Evolutionary conservation across 1,284 basidiomycete species (phyloP), one percentile per base, ranked within the genome.

Genomic region (Irpex sp.): DNA sequence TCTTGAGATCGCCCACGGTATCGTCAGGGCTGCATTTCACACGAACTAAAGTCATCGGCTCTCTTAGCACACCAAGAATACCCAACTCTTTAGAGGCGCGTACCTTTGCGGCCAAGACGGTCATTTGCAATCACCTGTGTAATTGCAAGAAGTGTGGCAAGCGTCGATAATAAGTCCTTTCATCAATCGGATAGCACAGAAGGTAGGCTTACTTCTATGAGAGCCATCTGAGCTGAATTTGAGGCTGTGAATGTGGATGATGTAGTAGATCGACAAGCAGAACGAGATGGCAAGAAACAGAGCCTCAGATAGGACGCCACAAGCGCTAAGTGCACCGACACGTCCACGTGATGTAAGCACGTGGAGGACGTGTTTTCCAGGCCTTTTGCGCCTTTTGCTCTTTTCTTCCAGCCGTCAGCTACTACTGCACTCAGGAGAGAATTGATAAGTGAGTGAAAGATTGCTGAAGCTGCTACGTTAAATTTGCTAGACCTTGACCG

Each of bases 1-100:
- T 93, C 82, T 99, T 99, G 65, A 98, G 81, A 75, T 98, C 96
- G 37, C 96, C 96, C 31, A 99, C 93, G 0, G 97, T 99, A 75
- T 99, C 97, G 13, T 98, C 91, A 4, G 94, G 88, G 71, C 92
- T 91, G 79, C 92, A 94, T 78, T 97, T 97, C 72, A 97, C 93
- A 67, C 93, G 91, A 59, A 97, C 93, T 96, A 69, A 51, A 19
- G 44, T 13, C n/a, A 26, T n/a, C 37, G 57, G 61, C 3, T 49
- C 34, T 44, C 19, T 9, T 9, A 26, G 51, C 6, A 49, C 9
- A 54, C 31, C 34, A 19, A 21, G 37, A 37, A 26, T 36, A 26
- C 17, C 57, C 17, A 15, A 15, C 34, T 36, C 34, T 36, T 8
- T 36, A 36, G 40, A 34, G 60, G 56, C 8, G 56, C 59, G 64